A percentile compares a stretch with the other conserved stretches of the same genome.
These are phyloP conservation scores for Kuraishia ogatae DNA, from an alignment of 805 yeast genomes.

Conservation along the genomic window DNA sequence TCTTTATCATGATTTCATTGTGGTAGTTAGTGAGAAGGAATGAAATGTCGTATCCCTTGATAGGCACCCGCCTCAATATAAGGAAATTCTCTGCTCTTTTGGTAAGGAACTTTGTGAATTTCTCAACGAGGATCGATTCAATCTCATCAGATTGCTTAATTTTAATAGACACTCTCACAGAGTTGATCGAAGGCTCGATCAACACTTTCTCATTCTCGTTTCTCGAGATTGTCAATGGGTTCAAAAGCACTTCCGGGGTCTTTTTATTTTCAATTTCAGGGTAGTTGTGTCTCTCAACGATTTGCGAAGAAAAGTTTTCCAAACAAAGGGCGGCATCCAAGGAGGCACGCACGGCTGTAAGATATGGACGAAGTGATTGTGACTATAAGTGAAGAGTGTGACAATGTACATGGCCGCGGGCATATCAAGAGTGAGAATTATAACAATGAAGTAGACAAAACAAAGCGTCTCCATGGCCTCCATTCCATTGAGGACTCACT, in stretches of 20 bases:
- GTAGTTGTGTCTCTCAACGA: constrained; percentile 93
- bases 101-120: constrained; percentile 87
- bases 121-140: constrained; percentile 88
- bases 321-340: constrained; percentile 89
- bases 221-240: constrained; percentile 85
- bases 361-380: constrained; percentile 92
- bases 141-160: constrained; percentile 98
- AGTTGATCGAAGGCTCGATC: constrained; percentile 90
- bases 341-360: constrained; percentile 88
- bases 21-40: constrained; percentile 90
- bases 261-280: constrained; percentile 90
- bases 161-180: constrained; percentile 82
- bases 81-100: constrained; percentile 94
- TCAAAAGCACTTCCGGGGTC: constrained; percentile 76
- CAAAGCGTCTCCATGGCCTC: no score
- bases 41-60: constrained; percentile 86
- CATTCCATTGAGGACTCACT: no score
- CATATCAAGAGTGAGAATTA: no score
- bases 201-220: constrained; percentile 89
- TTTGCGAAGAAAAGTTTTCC: constrained; percentile 90
- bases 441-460: neutral
- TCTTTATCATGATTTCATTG: constrained; percentile 92
- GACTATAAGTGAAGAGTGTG: constrained; percentile 50
- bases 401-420: no score
- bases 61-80: constrained; percentile 85